These are phyloP conservation scores for Phytophthora cryptogea DNA, from an alignment of 352 stramenopile genomes.

Conservation along the genomic window DNA sequence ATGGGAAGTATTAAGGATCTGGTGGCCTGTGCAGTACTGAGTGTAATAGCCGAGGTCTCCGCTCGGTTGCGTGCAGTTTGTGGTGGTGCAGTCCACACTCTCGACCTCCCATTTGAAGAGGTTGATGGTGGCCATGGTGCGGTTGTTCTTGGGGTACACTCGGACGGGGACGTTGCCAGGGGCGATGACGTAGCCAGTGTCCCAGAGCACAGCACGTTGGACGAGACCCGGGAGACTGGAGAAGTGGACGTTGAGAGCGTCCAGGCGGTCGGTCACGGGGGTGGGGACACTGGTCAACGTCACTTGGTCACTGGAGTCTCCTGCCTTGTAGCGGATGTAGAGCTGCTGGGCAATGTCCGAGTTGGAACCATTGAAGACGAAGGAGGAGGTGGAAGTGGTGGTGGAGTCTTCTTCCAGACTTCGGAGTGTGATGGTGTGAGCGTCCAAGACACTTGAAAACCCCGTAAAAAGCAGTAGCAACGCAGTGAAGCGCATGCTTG, in stretches of 20 bases:
- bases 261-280: conserved; percentile 17
- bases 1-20: conserved; percentile 37
- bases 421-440: conserved; percentile 19
- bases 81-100: conserved; percentile 16
- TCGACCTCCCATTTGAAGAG: conserved; percentile 21
- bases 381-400: conserved; percentile 4
- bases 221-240: conserved; percentile 24
- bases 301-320: conserved; percentile 12
- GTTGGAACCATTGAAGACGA: conserved; percentile 36
- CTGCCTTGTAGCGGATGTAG: conserved; percentile 28
- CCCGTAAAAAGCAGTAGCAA: not conserved
- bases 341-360: conserved; percentile 46
- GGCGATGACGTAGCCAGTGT: conserved; percentile 32
- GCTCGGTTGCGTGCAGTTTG: conserved; percentile 32
- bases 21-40: conserved; percentile 30
- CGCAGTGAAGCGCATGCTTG: conserved; percentile 7
- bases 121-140: conserved; percentile 31
- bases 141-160: conserved; percentile 20
- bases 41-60: conserved; percentile 13
- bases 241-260: conserved; percentile 23
- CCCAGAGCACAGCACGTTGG: conserved; percentile 42
- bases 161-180: conserved; percentile 14
- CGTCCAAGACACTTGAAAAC: not conserved
- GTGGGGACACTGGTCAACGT: conserved; percentile 15
- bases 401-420: conserved; percentile 18